A percentile compares a stretch with the other conserved stretches of the same genome.
These are phyloP conservation scores for Neofusicoccum kwambonambiense DNA, from an alignment of 2,329 filamentous ascomycete genomes.

Conservation along the genomic window DNA sequence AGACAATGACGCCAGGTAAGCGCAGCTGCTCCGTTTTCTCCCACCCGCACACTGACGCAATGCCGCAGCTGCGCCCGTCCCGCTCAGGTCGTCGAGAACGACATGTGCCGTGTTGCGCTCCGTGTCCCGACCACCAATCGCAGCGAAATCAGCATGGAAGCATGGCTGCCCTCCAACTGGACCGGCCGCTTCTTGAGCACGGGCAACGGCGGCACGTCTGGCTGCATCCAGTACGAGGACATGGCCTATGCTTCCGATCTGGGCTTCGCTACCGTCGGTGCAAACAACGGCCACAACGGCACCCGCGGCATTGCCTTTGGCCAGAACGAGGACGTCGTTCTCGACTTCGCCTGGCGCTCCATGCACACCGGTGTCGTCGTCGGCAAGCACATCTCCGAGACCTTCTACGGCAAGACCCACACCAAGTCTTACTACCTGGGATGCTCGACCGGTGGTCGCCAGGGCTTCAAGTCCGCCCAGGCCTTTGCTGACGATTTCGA, in stretches of 20 bases:
- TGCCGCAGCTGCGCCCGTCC: constrained; percentile 28
- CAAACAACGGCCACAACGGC: constrained; percentile 46
- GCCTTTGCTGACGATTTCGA: constrained; percentile 38
- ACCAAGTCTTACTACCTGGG: constrained; percentile 42
- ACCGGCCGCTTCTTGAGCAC: constrained; percentile 40
- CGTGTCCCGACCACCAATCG: constrained; percentile 42
- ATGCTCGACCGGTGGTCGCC: constrained; percentile 39
- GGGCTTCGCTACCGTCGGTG: constrained; percentile 42
- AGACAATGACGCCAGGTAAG: constrained; percentile 9
- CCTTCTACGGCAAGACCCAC: constrained; percentile 41
- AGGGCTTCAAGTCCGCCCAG: constrained; percentile 31
- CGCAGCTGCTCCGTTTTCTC: neutral
- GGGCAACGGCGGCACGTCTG: constrained; percentile 44
- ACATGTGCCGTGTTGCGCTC: constrained; percentile 45
- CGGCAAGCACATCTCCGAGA: constrained; percentile 41
- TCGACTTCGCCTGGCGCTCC: constrained; percentile 50
- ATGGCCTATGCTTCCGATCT: constrained; percentile 38
- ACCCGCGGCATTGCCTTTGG: constrained; percentile 48
- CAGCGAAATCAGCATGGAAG: constrained; percentile 45
- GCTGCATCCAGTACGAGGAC: constrained; percentile 40
- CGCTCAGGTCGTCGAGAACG: constrained; percentile 36
- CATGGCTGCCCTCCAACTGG: constrained; percentile 45
- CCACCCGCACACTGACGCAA: neutral
- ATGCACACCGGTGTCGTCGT: constrained; percentile 41
- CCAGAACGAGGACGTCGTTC: constrained; percentile 40